Base-by-base conservation (phyloP, 2,329 filamentous ascomycete species). In the Pyrenochaeta sp. region DNA sequence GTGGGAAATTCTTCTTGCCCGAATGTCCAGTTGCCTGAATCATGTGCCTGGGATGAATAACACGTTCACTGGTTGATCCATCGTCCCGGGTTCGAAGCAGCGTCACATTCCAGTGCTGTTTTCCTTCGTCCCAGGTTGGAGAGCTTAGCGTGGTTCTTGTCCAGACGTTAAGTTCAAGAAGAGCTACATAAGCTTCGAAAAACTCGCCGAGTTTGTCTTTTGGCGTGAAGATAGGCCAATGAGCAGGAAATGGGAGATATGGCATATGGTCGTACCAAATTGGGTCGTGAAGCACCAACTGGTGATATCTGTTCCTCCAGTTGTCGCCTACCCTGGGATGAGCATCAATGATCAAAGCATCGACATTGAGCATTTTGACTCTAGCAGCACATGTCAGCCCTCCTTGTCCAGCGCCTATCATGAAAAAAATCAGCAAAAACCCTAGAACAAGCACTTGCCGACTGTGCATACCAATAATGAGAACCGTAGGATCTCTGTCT, bases 231-330 rank as follows among this genome's bases (percentile, higher is more conserved):
- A 72, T 35, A 31, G 66, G 50, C 68, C 69, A 63, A 38, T 63
- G 55, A 55, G 58, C 28, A 11, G 65, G 65, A 31, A 67, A 68
- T 2, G 60, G 58, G 2, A 68, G 15, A 29, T 67, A 74, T 1
- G 72, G 72, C 44, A 74, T 55, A 29, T 73, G 67, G 36, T 71
- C 68, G 36, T 71, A 70, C 47, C 67, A 67, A n/a, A 69, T 72
- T 6, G 66, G 67, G 6, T 73, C 72, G 48, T 74, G 72, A 20
- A 69, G 67, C 9, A 72, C 72, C 7, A 74, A 63, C 13, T 74
- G 74, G 24, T 75, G 72, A 47, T 80, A 79, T 34, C 77, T 65
- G 34, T 72, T 66, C 1, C 64, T 62, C 77, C 77, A 80, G 31
- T 73, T 75, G 39, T 77, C 72, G 2, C 77, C 76, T 4, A 78